Evolutionary conservation across 768 basidiomycete species (phyloP), one percentile per base, ranked within the genome.

Genomic region (Aureoboletus auriporus): DNA sequence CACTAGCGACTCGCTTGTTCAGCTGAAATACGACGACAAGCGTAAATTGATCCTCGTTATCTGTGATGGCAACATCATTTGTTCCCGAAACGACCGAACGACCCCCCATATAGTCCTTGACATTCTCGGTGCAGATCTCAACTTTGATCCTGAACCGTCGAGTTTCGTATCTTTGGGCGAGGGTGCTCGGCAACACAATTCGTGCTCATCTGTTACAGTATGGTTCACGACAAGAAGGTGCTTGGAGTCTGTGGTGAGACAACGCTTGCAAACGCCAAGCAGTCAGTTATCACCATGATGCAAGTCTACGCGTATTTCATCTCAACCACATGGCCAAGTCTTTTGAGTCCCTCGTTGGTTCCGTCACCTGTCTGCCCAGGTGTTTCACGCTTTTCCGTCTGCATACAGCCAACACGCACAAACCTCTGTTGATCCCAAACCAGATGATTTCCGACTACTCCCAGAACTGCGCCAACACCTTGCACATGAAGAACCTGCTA

Each of bases 291-390:
- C 54, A 96, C 93, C 8, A 96, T 96, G 93, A 90, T 94, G 86
- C 93, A 97, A 75, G 95, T 97, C 29, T 98, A 97, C 74, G 95
- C 97, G 65, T 97, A 98, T 77, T 99, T 92, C 74, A 93, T 99
- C 59, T 97, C 93, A 0, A 99, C 71, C 93, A 98, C 69, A 84
- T 99, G 77, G 92, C 96, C 42, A 99, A 99, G 68, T 92, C 95
- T 2, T 98, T 99, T 69, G 96, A 98, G 70, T 84, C 81, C 58
- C 76, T 98, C 10, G 98, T 99, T 62, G 94, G 94, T 42, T 96
- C 93, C 13, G 95, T 99, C 53, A 98, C 94, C 36, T 99, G 96
- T 80, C 76, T 98, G 51, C 95, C 96, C 17, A 94, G 96, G 73
- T 98, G 95, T 79, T 99, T 98, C 77, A 93, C 94, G 0, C 84